These are phyloP conservation scores for Lasiosphaeriaceae sp. DNA, from an alignment of 495 filamentous ascomycete species.

Conservation along the genomic window DNA sequence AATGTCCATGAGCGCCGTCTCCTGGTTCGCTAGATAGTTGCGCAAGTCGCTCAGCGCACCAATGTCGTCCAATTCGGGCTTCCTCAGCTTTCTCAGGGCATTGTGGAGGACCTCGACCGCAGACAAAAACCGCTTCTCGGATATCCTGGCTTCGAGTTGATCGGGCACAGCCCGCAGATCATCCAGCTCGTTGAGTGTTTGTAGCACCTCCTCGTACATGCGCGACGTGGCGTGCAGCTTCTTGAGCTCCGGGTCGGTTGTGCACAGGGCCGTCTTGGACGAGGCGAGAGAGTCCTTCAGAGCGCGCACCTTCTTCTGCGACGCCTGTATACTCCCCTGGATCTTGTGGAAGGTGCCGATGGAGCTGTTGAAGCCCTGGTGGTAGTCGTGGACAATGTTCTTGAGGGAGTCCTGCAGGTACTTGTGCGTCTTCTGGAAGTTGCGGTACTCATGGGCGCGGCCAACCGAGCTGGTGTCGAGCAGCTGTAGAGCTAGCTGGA, in stretches of 20 bases:
- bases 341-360: constrained; percentile 99
- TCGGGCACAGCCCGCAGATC: constrained; percentile 89
- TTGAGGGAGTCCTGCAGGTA: constrained; percentile 88
- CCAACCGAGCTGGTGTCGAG: constrained; percentile 93
- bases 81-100: constrained; percentile 73
- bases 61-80: constrained; percentile 86
- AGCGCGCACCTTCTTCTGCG: constrained; percentile 76
- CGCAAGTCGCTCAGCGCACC: constrained; percentile 82
- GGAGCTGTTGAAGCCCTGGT: constrained; percentile 98
- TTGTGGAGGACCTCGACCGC: constrained; percentile 91
- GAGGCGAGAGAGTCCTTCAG: constrained; percentile 79
- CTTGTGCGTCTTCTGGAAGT: constrained; percentile 75
- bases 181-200: constrained; percentile 78
- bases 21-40: constrained; percentile 88
- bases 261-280: constrained; percentile 76
- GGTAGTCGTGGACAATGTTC: constrained; percentile 96
- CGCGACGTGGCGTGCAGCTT: constrained; percentile 79
- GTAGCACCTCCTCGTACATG: constrained; percentile 86
- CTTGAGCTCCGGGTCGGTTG: constrained; percentile 88
- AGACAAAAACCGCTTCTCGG: constrained; percentile 90
- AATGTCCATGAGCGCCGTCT: constrained; percentile 86
- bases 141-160: constrained; percentile 86
- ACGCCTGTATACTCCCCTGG: constrained; percentile 83
- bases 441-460: constrained; percentile 76
- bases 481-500: constrained; percentile 87